Conservation (phyloP, 2,329 filamentous ascomycete genomes). For the Aspergillus quadricinctus region DNA sequence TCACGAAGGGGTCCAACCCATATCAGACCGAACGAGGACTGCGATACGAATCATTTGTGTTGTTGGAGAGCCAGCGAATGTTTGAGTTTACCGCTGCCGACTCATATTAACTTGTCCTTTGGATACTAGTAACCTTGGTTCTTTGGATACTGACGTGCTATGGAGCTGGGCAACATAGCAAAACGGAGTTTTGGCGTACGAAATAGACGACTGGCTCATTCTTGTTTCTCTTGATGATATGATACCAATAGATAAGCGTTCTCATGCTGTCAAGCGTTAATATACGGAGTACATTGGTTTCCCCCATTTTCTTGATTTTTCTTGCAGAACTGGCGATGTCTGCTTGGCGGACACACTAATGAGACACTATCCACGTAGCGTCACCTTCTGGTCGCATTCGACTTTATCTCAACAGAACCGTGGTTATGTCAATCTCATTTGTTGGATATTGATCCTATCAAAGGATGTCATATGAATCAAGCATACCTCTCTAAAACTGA, state of each 20-base stretch:
- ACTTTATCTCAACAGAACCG: background rate
- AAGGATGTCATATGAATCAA: no score
- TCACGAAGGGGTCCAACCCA: background rate
- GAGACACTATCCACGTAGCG: background rate
- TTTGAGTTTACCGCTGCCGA: background rate
- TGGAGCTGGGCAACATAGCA: background rate
- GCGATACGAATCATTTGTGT: background rate
- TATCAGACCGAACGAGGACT: background rate
- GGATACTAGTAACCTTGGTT: background rate
- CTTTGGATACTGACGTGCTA: background rate
- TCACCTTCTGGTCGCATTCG: background rate
- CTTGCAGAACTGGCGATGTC: background rate
- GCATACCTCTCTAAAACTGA: background rate
- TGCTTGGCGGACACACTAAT: background rate
- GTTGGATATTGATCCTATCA: no score
- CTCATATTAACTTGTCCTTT: background rate
- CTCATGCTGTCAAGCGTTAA: no score
- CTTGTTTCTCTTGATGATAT: background rate
- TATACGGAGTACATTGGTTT: background rate
- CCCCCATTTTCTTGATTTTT: no score
- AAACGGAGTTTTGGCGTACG: background rate
- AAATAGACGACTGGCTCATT: background rate
- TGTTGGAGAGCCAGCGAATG: background rate
- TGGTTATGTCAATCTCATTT: background rate
- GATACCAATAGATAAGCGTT: background rate